Percentiles rank a stretch among this genome's conserved stretches.
Conservation (phyloP, 208 protist species). For the Leishmania aethiopica region DNA sequence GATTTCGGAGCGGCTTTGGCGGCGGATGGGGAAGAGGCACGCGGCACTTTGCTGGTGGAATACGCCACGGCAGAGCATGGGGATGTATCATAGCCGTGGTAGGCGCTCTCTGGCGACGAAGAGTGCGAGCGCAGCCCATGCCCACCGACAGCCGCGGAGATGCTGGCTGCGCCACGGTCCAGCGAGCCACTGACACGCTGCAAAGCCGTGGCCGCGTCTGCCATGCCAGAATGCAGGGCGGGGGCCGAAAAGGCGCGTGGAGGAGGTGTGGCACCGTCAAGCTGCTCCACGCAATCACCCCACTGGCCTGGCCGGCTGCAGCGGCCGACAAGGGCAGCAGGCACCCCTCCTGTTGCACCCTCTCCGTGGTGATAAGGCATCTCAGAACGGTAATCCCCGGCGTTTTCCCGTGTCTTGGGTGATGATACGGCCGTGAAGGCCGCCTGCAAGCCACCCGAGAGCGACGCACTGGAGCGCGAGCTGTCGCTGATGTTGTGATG, state of each 20-base stretch:
- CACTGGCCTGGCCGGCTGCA: not conserved
- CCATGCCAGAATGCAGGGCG: not conserved
- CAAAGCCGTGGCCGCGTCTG: not conserved
- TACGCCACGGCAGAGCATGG: conserved; percentile 27
- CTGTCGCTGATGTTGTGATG: not conserved
- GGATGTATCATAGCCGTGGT: conserved; percentile 24
- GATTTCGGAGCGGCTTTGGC: not conserved
- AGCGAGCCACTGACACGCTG: not conserved
- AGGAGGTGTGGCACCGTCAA: not conserved
- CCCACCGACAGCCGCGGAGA: not conserved
- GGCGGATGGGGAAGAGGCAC: conserved; percentile 3
- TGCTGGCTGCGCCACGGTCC: not conserved
- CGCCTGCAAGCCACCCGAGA: not conserved
- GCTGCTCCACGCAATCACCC: conserved; percentile 1
- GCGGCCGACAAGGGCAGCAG: not conserved
- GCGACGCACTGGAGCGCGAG: not conserved
- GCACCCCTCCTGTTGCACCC: not conserved
- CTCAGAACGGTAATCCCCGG: not conserved
- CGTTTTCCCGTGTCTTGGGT: not conserved
- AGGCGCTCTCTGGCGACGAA: conserved; percentile 7
- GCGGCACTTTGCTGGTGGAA: conserved; percentile 22
- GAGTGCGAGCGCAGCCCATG: not conserved
- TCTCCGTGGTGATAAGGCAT: not conserved
- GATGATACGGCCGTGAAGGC: not conserved
- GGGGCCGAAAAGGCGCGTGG: not conserved